Evolutionary conservation across 2,329 filamentous ascomycete genomes (phyloP).

Genomic region (Pezicula radicicola): DNA sequence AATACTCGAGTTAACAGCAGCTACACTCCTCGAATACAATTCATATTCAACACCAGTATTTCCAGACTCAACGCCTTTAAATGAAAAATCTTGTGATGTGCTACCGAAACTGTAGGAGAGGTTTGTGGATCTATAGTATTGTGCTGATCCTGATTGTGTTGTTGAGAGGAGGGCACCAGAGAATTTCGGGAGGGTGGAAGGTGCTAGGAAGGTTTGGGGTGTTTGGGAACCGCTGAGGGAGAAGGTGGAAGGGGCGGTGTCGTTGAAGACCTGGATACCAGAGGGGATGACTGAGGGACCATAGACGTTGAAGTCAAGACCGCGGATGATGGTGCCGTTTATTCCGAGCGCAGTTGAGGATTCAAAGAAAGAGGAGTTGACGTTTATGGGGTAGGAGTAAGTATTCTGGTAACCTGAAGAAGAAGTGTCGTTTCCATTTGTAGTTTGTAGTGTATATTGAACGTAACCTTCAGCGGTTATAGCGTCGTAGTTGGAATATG

Average conservation of each 20-base stretch:
- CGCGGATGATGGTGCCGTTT: background rate
- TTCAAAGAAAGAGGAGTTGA: background rate
- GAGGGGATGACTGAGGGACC: background rate
- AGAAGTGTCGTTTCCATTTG: constrained; percentile 34
- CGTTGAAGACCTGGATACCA: background rate
- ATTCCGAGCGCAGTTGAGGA: background rate
- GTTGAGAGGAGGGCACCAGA: background rate
- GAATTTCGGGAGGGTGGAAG: background rate
- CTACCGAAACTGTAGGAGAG: background rate
- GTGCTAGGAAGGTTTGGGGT: background rate
- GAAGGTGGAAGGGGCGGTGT: background rate
- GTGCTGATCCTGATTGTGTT: background rate
- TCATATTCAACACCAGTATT: background rate
- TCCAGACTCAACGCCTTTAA: background rate
- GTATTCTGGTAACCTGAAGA: constrained; percentile 4
- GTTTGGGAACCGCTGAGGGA: background rate
- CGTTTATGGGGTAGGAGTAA: constrained; percentile 13
- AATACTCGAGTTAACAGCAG: background rate
- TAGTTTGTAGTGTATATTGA: constrained; percentile 48
- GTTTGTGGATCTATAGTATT: background rate
- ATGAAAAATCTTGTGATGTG: background rate
- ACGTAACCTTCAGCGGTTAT: constrained; percentile 49
- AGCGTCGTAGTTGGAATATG: constrained; percentile 48
- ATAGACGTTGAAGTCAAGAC: background rate
- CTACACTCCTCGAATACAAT: background rate